Base-by-base conservation (phyloP, 495 filamentous ascomycete species). In the Xylaria intraflava region DNA sequence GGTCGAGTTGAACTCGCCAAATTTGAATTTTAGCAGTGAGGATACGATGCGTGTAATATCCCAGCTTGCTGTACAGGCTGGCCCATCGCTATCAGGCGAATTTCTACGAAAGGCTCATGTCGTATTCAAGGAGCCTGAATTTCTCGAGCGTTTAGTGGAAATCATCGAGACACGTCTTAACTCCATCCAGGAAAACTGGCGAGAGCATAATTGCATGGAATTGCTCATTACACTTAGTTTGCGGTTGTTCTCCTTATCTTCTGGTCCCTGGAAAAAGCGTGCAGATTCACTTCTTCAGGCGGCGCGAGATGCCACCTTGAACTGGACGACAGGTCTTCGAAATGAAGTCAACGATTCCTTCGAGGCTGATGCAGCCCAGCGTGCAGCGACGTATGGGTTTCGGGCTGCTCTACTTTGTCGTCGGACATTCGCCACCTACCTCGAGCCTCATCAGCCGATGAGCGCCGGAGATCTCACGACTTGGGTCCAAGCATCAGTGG, bases 21-120 rank as follows among this genome's bases (percentile, higher is more conserved):
- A 80, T 47, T 42, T 83, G 9, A 82, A 81, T 40, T 77, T 83
- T 35, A 72, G 73, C 43, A 70, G 64, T 6, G 77, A 82, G 33
- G 65, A 65, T 1, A 75, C 71, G 9, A 67, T 60, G 27, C 47
- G 56, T 2, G 42, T 80, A 14, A 46, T 82, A 6, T 59, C 53
- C 12, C 69, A 74, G n/a, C 62, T 83, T 8, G 66, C 72, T 0
- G 35, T 70, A 6, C 71, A 80, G 46, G 73, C 66, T 16, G 81
- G 81, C 0, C 79, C 81, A 9, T 9, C 14, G 20, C 46, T 55
- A 3, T 46, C 59, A 12, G 33, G 22, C 2, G 64, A 73, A 19
- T 26, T 55, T 42, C 64, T 78, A 6, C 62, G 80, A 3, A 53
- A 49, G 1, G 58, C 65, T 9, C 78, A 84, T 58, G 43, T 49